Base-by-base conservation (phyloP, 192 early-diverging fungal genomes). In the Diversispora eburnea region DNA sequence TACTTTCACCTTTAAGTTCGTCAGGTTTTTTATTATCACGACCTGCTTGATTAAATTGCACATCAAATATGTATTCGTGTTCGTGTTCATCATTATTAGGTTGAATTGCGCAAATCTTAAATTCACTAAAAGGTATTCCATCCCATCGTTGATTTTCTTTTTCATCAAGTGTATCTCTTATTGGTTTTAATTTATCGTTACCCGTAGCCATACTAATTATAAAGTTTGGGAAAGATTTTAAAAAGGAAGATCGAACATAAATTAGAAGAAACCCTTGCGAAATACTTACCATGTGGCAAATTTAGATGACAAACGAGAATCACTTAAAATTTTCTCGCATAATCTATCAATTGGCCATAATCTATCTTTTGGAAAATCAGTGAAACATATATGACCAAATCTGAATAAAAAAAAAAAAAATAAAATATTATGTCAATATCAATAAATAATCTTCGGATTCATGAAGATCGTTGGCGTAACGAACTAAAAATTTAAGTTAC, bases 361-460 rank as follows among this genome's bases (percentile, higher is more conserved):
- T 13, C n/a, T 39, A 61, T 76, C 70, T 3, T 59, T 77, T 0
- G 77, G 75, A 41, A 79, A 81, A 70, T 79, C 61, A 5, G 79
- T 71, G 17, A 84, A 46, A 57, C 72, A 77, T 17, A 81, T 72
- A 20, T 81, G 78, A 20, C 82, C 82, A 78, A 79, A 84, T 0
- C 77, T 78, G 33, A 19, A 56, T 33, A 43, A 46, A 41, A 48
- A 12, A 13, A 43, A 46, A 41, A 48, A 12, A 13, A 60, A 59
- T 22, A 59, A 0, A 7, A 17, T 59, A 59, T 22, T 59, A 59
- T n/a, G 1, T 17, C 5, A 12, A 39, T 43, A 54, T 69, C 8
- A 42, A 22, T 6, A 67, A 49, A 51, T 33, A 19, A 67, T 25
- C 33, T 0, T 46, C 6, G 8, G 10, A 17, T 39, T 17, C 33